These are phyloP conservation scores for Uncinocarpus reesii DNA, from an alignment of 2,329 filamentous ascomycete species.

Conservation along the genomic window DNA sequence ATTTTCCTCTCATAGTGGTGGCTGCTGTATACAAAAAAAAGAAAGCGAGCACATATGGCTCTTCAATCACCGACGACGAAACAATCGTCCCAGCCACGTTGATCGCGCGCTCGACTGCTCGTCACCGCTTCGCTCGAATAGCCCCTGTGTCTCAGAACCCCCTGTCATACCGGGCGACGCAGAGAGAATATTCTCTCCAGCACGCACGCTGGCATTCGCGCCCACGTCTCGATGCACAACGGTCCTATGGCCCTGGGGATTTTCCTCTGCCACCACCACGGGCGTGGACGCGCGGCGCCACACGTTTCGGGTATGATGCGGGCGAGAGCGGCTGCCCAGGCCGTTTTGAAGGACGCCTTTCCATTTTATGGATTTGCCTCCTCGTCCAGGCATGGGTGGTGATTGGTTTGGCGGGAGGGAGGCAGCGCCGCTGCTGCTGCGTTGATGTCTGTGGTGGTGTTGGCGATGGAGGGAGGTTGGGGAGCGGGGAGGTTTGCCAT, in stretches of 20 bases:
- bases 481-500: conserved; percentile 7
- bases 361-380: conserved; percentile 1
- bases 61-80: background rate
- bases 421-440: conserved; percentile 11
- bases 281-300: conserved; percentile 11
- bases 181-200: background rate
- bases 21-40: background rate
- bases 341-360: background rate
- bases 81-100: conserved; percentile 1
- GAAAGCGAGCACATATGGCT: background rate
- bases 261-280: conserved; percentile 2
- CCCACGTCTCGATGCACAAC: conserved; percentile 1
- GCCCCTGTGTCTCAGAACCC: background rate
- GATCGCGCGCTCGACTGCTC: background rate
- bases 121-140: background rate
- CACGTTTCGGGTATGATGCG: background rate
- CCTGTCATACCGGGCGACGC: background rate
- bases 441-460: conserved; percentile 15
- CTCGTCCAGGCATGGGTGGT: background rate
- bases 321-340: background rate
- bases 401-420: background rate
- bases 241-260: background rate
- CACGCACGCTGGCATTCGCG: background rate
- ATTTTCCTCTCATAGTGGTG: no score
- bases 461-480: conserved; percentile 13